These are phyloP conservation scores for Claviceps quebecensis DNA, from an alignment of 2,329 filamentous ascomycete species.

Conservation along the genomic window DNA sequence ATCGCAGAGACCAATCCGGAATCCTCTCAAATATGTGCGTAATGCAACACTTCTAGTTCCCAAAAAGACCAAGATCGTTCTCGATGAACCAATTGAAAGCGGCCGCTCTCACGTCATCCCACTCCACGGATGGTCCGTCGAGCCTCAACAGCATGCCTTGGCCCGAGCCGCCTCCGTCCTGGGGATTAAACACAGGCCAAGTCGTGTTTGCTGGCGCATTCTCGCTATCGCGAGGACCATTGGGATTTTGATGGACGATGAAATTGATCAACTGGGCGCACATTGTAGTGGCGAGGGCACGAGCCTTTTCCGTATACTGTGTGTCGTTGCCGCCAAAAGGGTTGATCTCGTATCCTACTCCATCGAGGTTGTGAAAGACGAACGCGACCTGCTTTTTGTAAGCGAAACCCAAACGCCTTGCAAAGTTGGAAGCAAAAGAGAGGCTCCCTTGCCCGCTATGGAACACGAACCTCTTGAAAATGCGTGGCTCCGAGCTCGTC, in stretches of 20 bases:
- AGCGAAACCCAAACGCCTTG: no score
- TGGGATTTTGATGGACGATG: neutral
- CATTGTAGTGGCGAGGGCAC: neutral
- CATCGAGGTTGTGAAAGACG: neutral
- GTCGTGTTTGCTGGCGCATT: neutral
- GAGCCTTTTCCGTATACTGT: neutral
- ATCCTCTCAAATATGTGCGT: no score
- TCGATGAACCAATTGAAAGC: neutral
- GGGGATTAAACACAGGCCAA: neutral
- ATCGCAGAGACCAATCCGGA: no score
- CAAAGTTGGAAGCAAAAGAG: no score
- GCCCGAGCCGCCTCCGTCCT: neutral
- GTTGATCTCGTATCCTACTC: neutral
- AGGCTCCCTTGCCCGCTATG: no score
- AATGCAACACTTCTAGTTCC: no score
- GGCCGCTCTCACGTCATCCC: neutral
- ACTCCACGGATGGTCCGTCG: neutral
- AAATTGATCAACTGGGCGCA: neutral
- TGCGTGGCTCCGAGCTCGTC: neutral
- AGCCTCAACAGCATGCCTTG: neutral
- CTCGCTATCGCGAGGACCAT: neutral
- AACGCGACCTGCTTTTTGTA: neutral
- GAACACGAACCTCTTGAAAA: neutral
- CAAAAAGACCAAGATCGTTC: neutral
- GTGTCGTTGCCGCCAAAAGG: neutral